Percentiles rank a stretch among this genome's conserved stretches.
These are phyloP conservation scores for Ceratocystiopsis sp. DNA, from an alignment of 2,329 filamentous ascomycete species.

Conservation along the genomic window DNA sequence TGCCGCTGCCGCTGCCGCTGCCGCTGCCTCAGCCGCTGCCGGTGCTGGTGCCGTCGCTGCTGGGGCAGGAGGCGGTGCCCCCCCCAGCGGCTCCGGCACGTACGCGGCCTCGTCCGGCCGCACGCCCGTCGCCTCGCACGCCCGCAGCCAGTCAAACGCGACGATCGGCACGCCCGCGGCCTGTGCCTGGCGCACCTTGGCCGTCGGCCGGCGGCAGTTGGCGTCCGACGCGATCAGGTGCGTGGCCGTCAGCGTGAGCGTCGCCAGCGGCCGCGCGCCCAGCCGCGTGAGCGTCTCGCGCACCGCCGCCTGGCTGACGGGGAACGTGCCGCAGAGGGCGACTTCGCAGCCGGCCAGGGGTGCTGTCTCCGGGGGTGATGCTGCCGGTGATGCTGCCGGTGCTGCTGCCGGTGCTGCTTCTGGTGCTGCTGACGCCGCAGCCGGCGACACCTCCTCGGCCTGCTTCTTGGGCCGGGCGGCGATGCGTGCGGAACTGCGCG, in stretches of 20 bases:
- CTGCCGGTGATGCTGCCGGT: too few relatives aligned
- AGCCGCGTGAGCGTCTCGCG: constrained; percentile 26
- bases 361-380: background rate
- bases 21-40: background rate
- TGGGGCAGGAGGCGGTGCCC: background rate
- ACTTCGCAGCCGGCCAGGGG: constrained; percentile 33
- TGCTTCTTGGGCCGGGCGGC: background rate
- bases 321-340: constrained; percentile 43
- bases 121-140: constrained; percentile 22
- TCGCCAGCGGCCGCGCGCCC: constrained; percentile 30
- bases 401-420: background rate
- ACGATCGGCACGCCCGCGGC: constrained; percentile 36
- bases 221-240: constrained; percentile 38
- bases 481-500: background rate
- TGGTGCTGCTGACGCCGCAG: background rate
- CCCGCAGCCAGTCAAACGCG: constrained; percentile 41
- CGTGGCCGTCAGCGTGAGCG: constrained; percentile 32
- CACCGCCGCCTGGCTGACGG: constrained; percentile 10
- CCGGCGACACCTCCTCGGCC: too few relatives aligned
- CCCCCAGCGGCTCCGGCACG: constrained; percentile 1
- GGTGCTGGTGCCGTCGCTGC: constrained; percentile 1
- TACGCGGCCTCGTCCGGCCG: constrained; percentile 13
- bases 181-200: constrained; percentile 33
- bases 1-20: background rate
- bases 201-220: constrained; percentile 30